phyloP scores from a whole-genome alignment of 306 rosid genomes.

The Prinsepia uniflora region DNA sequence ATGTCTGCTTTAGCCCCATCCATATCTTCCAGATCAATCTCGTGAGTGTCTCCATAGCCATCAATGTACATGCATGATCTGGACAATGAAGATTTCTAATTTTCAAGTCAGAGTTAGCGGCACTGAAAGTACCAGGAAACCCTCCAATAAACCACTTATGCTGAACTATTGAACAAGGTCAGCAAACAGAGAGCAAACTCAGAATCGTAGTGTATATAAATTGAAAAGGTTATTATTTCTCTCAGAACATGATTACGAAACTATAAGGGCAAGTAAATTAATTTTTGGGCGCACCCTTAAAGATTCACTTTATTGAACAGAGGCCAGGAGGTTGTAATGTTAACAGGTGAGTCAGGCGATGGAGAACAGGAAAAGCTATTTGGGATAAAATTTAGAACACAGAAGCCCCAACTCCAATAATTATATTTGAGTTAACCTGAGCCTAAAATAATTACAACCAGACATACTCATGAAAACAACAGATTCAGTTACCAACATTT shows the following conservation, averaged over 20 bases:
- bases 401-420: background rate
- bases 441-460: background rate
- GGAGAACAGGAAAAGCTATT: background rate
- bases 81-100: conserved; percentile 20
- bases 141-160: background rate
- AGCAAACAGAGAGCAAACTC: background rate
- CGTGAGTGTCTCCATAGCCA: conserved; percentile 51
- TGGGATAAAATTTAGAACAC: background rate
- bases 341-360: background rate
- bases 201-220: background rate
- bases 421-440: background rate
- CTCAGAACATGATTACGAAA: too few species aligned
- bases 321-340: background rate
- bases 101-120: conserved; percentile 17
- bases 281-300: background rate
- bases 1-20: conserved; percentile 55
- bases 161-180: background rate
- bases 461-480: background rate
- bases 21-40: conserved; percentile 61
- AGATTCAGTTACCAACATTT: background rate
- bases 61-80: conserved; percentile 70
- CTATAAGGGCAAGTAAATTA: too few species aligned
- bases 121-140: background rate
- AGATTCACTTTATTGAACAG: background rate
- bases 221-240: too few species aligned